Evolutionary conservation across 441 rosid genomes (phyloP), one percentile per base, ranked within the genome.

Genomic region (Erodium trifolium): DNA sequence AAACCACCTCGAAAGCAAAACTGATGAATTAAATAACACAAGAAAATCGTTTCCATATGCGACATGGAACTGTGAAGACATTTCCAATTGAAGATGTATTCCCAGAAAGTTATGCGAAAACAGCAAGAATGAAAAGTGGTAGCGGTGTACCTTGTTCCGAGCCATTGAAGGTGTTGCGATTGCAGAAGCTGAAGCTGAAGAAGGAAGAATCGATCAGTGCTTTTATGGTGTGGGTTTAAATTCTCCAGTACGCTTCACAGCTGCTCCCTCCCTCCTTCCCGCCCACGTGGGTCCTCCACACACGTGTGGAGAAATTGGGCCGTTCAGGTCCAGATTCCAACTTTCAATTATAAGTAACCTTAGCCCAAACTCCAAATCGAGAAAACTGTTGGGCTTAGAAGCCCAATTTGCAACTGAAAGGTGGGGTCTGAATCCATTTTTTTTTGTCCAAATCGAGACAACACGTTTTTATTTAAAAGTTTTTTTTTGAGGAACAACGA

Each of bases 121-220:
- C 12, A 17, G 29, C 11, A 69, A 34, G 34, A 71, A 72, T 7
- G 18, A 6, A 67, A 27, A 3, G 29, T 1, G 70, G 13, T 53
- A 9, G 45, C 0, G 13, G 0, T 29, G 70, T 80, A 87, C 96
- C 84, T 79, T 82, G 79, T 82, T 89, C 73, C 91, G 85, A 78
- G 90, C 91, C 96, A 89, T 89, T 76, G 72, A 13, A 60, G 74
- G 62, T 70, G 18, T 39, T 49, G 70, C 2, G 43, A 41, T 55
- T 3, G 73, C 16, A 18, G 84, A 77, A 78, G 82, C 74, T 72
- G 77, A 13, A 49, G 16, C 57, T 2, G 57, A 53, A 5, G 60
- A 53, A 14, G 19, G 19, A n/a, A 51, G 19, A 14, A 51, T n/a
- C 60, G 62, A 55, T 55, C 62, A 16, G 23, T 55, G 60, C 8